phyloP scores from a whole-genome alignment of 345 rosid species.

The Excoecaria cochinchinensis region DNA sequence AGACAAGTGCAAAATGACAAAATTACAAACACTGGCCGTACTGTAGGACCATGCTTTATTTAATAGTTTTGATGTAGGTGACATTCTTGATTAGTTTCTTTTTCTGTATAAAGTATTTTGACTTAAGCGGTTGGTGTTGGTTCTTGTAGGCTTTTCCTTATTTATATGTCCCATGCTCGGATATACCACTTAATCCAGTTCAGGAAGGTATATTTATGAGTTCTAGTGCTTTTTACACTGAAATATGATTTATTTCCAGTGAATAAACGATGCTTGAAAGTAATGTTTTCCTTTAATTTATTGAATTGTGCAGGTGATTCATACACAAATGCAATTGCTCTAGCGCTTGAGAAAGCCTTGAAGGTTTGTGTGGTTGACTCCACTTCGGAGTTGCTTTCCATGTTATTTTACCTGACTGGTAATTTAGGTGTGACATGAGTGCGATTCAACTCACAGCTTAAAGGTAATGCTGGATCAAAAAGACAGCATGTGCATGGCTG shows the following conservation, averaged over 20 bases:
- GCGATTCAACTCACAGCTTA: conserved; percentile 50
- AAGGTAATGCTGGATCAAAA: conserved; percentile 61
- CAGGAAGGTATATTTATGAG: conserved; percentile 46
- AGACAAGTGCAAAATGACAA: neutral
- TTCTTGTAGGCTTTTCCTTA: conserved; percentile 79
- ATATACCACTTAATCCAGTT: conserved; percentile 40
- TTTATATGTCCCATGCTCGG: conserved; percentile 74
- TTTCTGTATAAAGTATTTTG: neutral
- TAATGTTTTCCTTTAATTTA: conserved; percentile 9
- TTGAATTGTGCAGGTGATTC: conserved; percentile 50
- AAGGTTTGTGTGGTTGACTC: conserved; percentile 48
- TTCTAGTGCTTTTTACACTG: neutral
- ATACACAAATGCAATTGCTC: conserved; percentile 42
- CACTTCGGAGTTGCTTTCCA: conserved; percentile 1
- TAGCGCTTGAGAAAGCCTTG: conserved; percentile 77
- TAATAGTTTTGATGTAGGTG: neutral
- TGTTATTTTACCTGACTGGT: neutral
- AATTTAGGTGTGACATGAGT: conserved; percentile 1
- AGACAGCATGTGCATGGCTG: conserved; percentile 85
- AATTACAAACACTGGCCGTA: neutral
- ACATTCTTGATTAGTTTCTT: neutral
- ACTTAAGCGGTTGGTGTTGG: conserved; percentile 4
- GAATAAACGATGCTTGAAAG: neutral
- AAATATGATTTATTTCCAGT: neutral
- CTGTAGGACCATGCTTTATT: neutral